A percentile compares a stretch with the other conserved stretches of the same genome.
Conservation (phyloP, 495 filamentous ascomycete species). For the Hyaloscypha hepaticicola region DNA sequence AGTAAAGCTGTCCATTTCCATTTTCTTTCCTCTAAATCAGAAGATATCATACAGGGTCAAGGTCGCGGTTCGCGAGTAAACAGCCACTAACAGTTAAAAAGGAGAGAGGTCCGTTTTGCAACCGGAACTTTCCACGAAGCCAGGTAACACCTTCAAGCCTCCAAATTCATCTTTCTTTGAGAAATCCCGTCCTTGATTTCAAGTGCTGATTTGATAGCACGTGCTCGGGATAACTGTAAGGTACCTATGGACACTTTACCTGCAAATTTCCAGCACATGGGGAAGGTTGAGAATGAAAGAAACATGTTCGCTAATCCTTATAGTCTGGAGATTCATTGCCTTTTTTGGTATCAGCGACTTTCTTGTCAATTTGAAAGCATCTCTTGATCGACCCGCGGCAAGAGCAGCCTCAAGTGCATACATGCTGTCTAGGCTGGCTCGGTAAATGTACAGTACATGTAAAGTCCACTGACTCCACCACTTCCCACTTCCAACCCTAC, state of each 20-base stretch:
- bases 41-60: constrained; percentile 49
- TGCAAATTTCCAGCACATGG: neutral
- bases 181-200: neutral
- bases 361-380: neutral
- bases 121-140: constrained; percentile 7
- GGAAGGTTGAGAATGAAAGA: neutral
- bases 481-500: neutral
- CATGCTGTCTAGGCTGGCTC: no score
- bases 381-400: neutral
- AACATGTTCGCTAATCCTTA: neutral
- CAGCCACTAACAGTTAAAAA: neutral
- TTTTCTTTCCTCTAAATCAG: constrained; percentile 36
- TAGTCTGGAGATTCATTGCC: neutral
- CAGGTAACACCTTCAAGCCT: neutral
- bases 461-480: neutral
- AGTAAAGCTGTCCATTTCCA: constrained; percentile 44
- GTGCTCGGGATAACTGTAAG: neutral
- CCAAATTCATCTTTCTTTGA: neutral
- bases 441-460: no score
- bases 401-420: no score
- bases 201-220: neutral
- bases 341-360: neutral
- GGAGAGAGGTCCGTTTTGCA: constrained; percentile 9
- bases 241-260: no score
- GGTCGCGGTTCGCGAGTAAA: constrained; percentile 41